phyloP scores from a whole-genome alignment of 108 stramenopile genomes.

The Nitzschia inconspicua region DNA sequence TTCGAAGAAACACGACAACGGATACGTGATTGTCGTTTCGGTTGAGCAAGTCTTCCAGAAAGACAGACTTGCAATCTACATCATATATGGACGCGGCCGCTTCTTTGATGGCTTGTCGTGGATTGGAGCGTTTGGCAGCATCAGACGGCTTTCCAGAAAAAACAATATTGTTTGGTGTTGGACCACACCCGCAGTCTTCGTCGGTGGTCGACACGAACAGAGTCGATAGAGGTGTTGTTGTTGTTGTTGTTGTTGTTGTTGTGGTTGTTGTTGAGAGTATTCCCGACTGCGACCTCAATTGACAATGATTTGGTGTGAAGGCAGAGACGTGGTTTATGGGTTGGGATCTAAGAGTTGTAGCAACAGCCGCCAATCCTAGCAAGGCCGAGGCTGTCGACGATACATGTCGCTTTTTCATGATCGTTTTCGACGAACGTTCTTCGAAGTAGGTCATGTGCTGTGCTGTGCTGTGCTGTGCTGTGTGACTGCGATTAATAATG shows the following conservation, averaged over 20 bases:
- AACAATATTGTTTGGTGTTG: neutral
- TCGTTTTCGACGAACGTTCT: no score
- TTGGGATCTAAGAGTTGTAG: neutral
- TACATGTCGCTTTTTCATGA: no score
- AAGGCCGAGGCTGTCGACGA: no score
- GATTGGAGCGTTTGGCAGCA: constrained; percentile 34
- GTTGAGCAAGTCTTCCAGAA: constrained; percentile 25
- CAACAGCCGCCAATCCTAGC: neutral
- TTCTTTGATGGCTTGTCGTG: constrained; percentile 33
- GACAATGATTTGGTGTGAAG: neutral
- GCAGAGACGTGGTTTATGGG: neutral
- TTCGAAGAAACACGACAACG: constrained; percentile 58
- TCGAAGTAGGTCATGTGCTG: no score
- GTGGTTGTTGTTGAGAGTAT: no score
- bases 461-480: no score
- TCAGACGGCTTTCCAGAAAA: constrained; percentile 39
- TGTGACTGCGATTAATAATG: no score
- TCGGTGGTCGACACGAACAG: neutral
- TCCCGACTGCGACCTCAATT: no score
- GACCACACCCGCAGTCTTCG: constrained; percentile 36
- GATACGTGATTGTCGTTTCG: constrained; percentile 25
- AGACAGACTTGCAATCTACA: constrained; percentile 29
- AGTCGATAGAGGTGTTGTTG: neutral
- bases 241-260: no score
- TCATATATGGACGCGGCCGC: constrained; percentile 19